Evolutionary conservation across 352 stramenopile species (phyloP).

Genomic region (Pythium volutum): DNA sequence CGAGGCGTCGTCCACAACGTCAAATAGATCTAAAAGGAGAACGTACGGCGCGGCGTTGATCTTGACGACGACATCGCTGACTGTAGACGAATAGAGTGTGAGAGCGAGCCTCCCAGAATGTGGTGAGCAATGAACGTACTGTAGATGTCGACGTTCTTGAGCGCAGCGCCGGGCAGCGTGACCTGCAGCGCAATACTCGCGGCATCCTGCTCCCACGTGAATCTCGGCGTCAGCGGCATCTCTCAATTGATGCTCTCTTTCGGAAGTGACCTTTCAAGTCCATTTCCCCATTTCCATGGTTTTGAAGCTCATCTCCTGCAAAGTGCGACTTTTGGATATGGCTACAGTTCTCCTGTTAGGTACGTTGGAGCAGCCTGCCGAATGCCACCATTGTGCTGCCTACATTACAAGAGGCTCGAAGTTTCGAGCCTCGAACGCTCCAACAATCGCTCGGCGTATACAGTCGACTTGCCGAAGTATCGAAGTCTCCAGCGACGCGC

Average conservation of each 20-base stretch:
- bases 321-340: slow-evolving; percentile 8
- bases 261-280: slow-evolving; percentile 3
- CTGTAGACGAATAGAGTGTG: slow-evolving; percentile 21
- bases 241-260: neutral
- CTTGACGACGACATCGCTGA: slow-evolving; percentile 79
- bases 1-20: slow-evolving; percentile 49
- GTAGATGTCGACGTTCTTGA: slow-evolving; percentile 66
- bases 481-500: too few relatives aligned
- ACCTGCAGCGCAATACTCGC: slow-evolving; percentile 48
- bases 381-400: too few relatives aligned
- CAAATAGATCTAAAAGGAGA: slow-evolving; percentile 64
- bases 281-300: slow-evolving; percentile 6
- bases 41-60: slow-evolving; percentile 77
- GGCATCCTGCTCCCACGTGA: slow-evolving; percentile 62
- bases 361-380: neutral
- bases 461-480: too few relatives aligned
- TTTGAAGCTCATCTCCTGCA: neutral
- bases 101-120: neutral
- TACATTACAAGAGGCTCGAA: too few relatives aligned
- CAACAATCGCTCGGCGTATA: too few relatives aligned
- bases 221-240: slow-evolving; percentile 69
- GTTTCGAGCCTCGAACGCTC: too few relatives aligned
- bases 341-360: neutral
- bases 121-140: slow-evolving; percentile 28
- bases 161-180: slow-evolving; percentile 40